These are phyloP conservation scores for Lactarius akahatsu DNA, from an alignment of 768 basidiomycete species.

Conservation along the genomic window DNA sequence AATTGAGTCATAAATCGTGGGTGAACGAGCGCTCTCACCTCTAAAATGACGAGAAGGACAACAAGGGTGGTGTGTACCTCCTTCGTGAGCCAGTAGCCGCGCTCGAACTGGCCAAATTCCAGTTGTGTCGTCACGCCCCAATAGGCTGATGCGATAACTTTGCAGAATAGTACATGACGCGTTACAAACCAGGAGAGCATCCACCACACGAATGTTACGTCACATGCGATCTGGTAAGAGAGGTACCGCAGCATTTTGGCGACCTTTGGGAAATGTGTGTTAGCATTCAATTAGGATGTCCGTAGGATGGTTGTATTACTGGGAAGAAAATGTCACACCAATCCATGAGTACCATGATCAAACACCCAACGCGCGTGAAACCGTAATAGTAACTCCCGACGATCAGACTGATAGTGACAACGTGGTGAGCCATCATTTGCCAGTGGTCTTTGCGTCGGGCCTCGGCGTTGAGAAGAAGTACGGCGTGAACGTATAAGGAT, in stretches of 20 bases:
- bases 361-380: conserved; percentile 84
- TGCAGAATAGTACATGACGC: conserved; percentile 77
- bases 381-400: conserved; percentile 74
- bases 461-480: conserved; percentile 91
- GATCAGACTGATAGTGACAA: conserved; percentile 84
- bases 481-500: conserved; percentile 89
- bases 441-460: conserved; percentile 87
- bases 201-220: conserved; percentile 76
- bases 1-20: conserved; percentile 2
- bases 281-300: conserved; percentile 8
- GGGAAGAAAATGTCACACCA: conserved; percentile 90
- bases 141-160: conserved; percentile 63
- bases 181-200: conserved; percentile 89
- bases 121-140: conserved; percentile 51
- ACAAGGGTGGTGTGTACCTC: conserved; percentile 49
- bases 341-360: conserved; percentile 93
- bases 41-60: conserved; percentile 53
- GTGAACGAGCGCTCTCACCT: conserved; percentile 45
- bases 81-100: conserved; percentile 56
- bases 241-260: conserved; percentile 96
- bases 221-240: conserved; percentile 58
- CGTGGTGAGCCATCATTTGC: conserved; percentile 96
- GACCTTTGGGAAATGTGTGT: conserved; percentile 45
- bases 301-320: conserved; percentile 49
- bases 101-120: conserved; percentile 55